These are phyloP conservation scores for Paramecium bursaria DNA, from an alignment of 73 alveolate species.

Conservation along the genomic window DNA sequence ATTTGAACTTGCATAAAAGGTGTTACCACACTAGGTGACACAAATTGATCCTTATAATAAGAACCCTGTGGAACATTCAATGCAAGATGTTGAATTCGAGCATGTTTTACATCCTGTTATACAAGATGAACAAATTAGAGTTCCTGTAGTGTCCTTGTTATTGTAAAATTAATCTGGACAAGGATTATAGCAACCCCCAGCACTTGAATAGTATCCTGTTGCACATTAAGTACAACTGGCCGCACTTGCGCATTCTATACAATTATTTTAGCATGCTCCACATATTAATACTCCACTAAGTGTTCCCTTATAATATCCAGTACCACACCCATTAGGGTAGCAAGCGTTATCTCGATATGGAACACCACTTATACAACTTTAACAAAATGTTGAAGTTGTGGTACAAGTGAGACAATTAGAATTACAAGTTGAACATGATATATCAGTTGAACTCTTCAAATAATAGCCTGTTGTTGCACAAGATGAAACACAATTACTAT, in stretches of 20 bases:
- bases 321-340: background rate
- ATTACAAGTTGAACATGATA: slow-evolving; percentile 20
- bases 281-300: background rate
- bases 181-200: slow-evolving; percentile 3
- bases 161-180: slow-evolving; percentile 28
- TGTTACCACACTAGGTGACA: slow-evolving; percentile 14
- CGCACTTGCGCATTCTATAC: background rate
- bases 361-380: slow-evolving; percentile 10
- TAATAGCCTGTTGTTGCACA: slow-evolving; percentile 49
- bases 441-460: background rate
- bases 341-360: slow-evolving; percentile 19
- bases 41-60: background rate
- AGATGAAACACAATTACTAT: background rate
- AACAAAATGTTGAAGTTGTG: slow-evolving; percentile 28
- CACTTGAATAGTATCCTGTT: background rate
- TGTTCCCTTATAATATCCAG: slow-evolving; percentile 5
- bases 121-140: background rate
- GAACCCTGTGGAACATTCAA: slow-evolving; percentile 16
- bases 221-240: slow-evolving; percentile 14
- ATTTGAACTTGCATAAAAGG: background rate
- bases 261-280: slow-evolving; percentile 18
- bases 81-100: background rate
- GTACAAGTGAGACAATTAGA: slow-evolving; percentile 11
- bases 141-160: background rate
- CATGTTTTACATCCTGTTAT: slow-evolving; percentile 29